Base-by-base conservation (phyloP, 306 rosid species). In the Vigna hirtella region DNA sequence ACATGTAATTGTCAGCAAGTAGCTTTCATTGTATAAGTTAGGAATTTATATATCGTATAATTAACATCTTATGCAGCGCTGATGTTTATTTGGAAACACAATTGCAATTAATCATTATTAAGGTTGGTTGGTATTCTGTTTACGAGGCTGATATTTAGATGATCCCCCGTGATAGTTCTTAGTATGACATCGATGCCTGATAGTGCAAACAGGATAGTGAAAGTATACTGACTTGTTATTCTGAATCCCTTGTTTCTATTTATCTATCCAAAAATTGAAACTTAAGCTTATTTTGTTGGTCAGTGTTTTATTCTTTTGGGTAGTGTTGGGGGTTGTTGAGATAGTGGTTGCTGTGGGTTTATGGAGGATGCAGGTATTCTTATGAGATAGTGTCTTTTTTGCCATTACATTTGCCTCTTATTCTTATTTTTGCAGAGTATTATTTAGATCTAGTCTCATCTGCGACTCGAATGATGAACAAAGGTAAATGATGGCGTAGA, bases 71-170 rank as follows among this genome's bases (percentile, higher is more conserved):
- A 73, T 62, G 38, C 76, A 45, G 78, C 18, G 58, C 67, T 66
- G 66, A n/a, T 48, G 72, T 56, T 26, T 70, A 82, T 71, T 34
- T 71, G 79, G 64, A 77, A 82, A 70, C 70, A 64, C 63, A 77
- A 34, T 45, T 45, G 47, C 82, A 24, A 13, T 6, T 26, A 36
- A 58, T 67, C 49, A 69, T 49, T 72, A 48, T 51, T 57, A 24
- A 15, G 12, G 9, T 55, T 40, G 53, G 72, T 43, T 40, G 63
- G 64, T 20, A 58, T 18, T 30, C 61, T 15, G 9, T 66, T 77
- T 22, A n/a, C 4, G 28, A 36, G 55, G 7, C 71, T 43, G 57
- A 76, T 51, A 76, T 49, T 22, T 65, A 3, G 43, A 42, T 15
- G 18, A 66, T 52, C 36, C 22, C 12, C 0, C 32, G 6, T 51